phyloP scores from a whole-genome alignment of 208 protist genomes.

The Trypanosoma lewisi region DNA sequence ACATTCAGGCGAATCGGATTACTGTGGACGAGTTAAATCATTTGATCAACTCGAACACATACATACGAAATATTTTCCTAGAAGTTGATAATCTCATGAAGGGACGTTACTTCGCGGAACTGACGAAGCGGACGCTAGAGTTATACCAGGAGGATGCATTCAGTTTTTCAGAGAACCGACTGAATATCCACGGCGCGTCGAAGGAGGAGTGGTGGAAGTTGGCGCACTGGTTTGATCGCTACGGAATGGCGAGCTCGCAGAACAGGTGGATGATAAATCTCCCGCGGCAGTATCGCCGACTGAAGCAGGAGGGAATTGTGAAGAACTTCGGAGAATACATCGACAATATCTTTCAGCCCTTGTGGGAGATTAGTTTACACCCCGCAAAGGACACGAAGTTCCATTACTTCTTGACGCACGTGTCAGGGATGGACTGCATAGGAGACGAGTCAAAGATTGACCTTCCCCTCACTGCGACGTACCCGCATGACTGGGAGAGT shows the following conservation, averaged over 20 bases:
- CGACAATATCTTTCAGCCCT: conserved; percentile 95
- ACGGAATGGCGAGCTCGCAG: conserved; percentile 95
- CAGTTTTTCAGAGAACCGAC: conserved; percentile 85
- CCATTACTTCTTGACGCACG: conserved; percentile 94
- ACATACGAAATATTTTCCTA: conserved; percentile 76
- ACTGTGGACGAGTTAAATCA: conserved; percentile 88
- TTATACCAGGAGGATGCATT: conserved; percentile 85
- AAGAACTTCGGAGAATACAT: conserved; percentile 95
- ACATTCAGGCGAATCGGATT: conserved; percentile 75
- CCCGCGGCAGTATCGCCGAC: conserved; percentile 88
- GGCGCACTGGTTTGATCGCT: conserved; percentile 94
- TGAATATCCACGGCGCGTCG: conserved; percentile 73
- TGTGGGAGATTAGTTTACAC: conserved; percentile 97
- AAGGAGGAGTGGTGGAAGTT: conserved; percentile 94
- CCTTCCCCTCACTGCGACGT: conserved; percentile 62
- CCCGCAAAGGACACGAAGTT: conserved; percentile 94
- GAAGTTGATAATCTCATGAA: conserved; percentile 90
- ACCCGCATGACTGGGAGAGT: conserved; percentile 90
- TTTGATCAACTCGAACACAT: conserved; percentile 59
- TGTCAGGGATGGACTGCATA: conserved; percentile 95
- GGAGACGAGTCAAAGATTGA: conserved; percentile 97
- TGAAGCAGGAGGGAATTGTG: conserved; percentile 74
- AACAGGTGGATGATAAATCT: conserved; percentile 97
- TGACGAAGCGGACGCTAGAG: conserved; percentile 81
- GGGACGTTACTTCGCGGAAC: conserved; percentile 91